Conservation (phyloP, 306 rosid genomes). For the barrel medic (Medicago truncatula) region MtrunA17r5.0-ANR NC_053045.1:4953501-4954000, state of each 20-base stretch:
- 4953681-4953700: constrained; percentile 47
- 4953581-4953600: neutral
- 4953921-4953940: too few relatives aligned
- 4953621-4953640: neutral
- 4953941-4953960: too few relatives aligned
- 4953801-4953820: too few relatives aligned
- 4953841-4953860: too few relatives aligned
- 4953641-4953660: neutral
- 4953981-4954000: too few relatives aligned
- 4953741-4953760: neutral
- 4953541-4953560: neutral
- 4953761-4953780: neutral
- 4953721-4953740: constrained; percentile 19
- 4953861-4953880: too few relatives aligned
- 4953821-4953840: too few relatives aligned
- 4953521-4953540: neutral
- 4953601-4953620: constrained; percentile 22
- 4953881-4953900: too few relatives aligned
- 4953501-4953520: neutral
- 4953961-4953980: too few relatives aligned
- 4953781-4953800: neutral
- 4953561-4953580: neutral
- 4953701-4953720: constrained; percentile 44
- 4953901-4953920: too few relatives aligned
- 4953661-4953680: neutral